phyloP scores from a whole-genome alignment of 345 rosid genomes.

The Angophora floribunda region DNA sequence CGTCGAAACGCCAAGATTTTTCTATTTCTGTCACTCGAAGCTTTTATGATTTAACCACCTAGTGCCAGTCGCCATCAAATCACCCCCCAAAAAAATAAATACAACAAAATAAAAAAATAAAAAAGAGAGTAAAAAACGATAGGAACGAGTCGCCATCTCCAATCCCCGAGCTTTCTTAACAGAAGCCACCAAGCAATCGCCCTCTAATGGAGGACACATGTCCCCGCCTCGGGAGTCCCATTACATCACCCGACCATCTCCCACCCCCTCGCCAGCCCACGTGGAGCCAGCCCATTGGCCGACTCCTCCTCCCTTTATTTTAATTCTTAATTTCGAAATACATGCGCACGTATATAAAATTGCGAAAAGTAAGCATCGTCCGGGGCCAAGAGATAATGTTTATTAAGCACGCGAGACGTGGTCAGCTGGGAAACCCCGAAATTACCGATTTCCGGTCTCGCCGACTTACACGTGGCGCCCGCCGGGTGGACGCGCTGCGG shows the following conservation, averaged over 20 bases:
- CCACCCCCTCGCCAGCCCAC: not conserved
- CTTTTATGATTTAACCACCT: not conserved
- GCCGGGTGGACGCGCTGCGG: not conserved
- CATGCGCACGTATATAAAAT: not conserved
- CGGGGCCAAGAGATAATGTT: not conserved
- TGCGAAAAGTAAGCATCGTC: not conserved
- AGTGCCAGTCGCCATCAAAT: not conserved
- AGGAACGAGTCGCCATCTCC: not conserved
- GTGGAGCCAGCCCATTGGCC: not conserved
- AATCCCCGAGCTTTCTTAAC: not conserved
- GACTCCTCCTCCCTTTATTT: not conserved
- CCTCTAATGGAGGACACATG: not conserved
- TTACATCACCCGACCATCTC: not conserved
- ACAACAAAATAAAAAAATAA: not conserved
- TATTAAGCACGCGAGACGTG: constrained; percentile 33
- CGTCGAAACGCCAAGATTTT: not conserved
- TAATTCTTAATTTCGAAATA: not conserved
- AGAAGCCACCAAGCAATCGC: not conserved
- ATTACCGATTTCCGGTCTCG: not conserved
- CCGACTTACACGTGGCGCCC: constrained; percentile 18
- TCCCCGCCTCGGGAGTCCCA: not conserved
- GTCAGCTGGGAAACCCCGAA: constrained; percentile 9
- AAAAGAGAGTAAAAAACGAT: not conserved
- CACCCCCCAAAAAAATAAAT: not conserved
- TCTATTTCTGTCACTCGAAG: not conserved